Percentiles rank a stretch among this genome's conserved stretches.
Conservation (phyloP, 2,329 filamentous ascomycete species). For the Ceratocystiopsis brevicomis region DNA sequence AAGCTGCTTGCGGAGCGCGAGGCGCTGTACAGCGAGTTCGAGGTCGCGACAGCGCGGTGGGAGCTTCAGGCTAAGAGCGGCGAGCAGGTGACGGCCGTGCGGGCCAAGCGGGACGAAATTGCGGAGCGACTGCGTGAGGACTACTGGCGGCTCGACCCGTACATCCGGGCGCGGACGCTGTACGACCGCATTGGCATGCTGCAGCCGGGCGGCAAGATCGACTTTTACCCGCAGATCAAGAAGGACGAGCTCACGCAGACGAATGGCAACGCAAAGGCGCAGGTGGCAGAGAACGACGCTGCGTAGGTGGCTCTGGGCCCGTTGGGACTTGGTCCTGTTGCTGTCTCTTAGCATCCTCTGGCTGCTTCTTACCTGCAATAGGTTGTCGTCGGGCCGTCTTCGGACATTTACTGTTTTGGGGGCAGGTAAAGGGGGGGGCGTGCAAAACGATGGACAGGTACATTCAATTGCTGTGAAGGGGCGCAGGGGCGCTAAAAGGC, state of each 20-base stretch:
- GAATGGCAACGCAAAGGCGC: slow-evolving; percentile 11
- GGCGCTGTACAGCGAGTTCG: slow-evolving; percentile 51
- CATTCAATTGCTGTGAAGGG: too few species aligned
- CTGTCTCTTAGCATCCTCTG: too few species aligned
- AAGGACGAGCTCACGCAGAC: slow-evolving; percentile 8
- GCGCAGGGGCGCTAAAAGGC: too few species aligned
- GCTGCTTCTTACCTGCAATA: too few species aligned
- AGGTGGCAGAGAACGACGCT: slow-evolving; percentile 26
- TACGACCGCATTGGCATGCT: slow-evolving; percentile 72
- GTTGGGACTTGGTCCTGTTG: too few species aligned
- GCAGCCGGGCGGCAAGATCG: slow-evolving; percentile 42
- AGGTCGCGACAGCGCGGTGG: slow-evolving; percentile 60
- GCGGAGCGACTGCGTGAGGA: slow-evolving; percentile 46
- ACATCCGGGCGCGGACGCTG: slow-evolving; percentile 60
- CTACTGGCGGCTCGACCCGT: slow-evolving; percentile 85
- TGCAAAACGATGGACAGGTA: too few species aligned
- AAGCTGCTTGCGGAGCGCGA: slow-evolving; percentile 44
- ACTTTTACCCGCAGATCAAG: slow-evolving; percentile 39
- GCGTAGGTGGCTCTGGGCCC: slow-evolving; percentile 15
- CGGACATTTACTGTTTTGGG: too few species aligned
- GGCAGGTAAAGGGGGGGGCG: too few species aligned
- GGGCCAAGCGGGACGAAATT: slow-evolving; percentile 39
- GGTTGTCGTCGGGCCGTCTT: too few species aligned
- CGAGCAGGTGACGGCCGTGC: slow-evolving; percentile 27
- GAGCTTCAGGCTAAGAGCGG: slow-evolving; percentile 30